Conservation (phyloP, 2,329 filamentous ascomycete genomes). For the Talaromyces funiculosus region DNA sequence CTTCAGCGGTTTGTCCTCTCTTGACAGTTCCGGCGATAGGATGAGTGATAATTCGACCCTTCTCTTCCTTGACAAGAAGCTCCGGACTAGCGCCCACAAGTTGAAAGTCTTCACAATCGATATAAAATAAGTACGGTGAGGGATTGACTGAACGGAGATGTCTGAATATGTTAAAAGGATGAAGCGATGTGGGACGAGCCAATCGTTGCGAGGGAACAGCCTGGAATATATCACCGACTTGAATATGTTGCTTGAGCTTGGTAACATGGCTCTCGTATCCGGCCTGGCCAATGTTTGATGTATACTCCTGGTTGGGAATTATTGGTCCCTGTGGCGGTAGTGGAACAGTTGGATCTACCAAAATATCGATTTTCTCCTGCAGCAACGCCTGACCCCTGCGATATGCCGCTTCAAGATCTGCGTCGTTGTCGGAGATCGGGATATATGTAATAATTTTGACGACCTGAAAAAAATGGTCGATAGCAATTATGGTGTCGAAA, state of each 20-base stretch:
- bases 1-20: conserved; percentile 71
- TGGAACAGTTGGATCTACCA: conserved; percentile 69
- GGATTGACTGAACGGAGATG: conserved; percentile 96
- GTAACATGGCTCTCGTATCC: conserved; percentile 92
- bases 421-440: conserved; percentile 55
- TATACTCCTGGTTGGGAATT: conserved; percentile 68
- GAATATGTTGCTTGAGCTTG: conserved; percentile 82
- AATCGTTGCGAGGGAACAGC: conserved; percentile 93
- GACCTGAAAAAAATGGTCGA: conserved; percentile 90
- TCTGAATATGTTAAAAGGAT: conserved; percentile 97
- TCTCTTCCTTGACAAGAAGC: conserved; percentile 84
- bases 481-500: conserved; percentile 87
- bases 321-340: conserved; percentile 73
- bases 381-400: conserved; percentile 60
- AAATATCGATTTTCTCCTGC: conserved; percentile 60
- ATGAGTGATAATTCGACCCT: conserved; percentile 84
- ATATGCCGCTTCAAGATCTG: conserved; percentile 64
- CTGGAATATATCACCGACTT: conserved; percentile 91
- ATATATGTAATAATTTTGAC: conserved; percentile 93
- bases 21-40: conserved; percentile 95
- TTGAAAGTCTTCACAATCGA: conserved; percentile 86
- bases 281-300: conserved; percentile 80
- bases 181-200: conserved; percentile 78
- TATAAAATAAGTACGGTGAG: conserved; percentile 94
- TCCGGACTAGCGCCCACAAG: conserved; percentile 94